Conservation (phyloP, 495 filamentous ascomycete species). For the Sporormia fimetaria region DNA sequence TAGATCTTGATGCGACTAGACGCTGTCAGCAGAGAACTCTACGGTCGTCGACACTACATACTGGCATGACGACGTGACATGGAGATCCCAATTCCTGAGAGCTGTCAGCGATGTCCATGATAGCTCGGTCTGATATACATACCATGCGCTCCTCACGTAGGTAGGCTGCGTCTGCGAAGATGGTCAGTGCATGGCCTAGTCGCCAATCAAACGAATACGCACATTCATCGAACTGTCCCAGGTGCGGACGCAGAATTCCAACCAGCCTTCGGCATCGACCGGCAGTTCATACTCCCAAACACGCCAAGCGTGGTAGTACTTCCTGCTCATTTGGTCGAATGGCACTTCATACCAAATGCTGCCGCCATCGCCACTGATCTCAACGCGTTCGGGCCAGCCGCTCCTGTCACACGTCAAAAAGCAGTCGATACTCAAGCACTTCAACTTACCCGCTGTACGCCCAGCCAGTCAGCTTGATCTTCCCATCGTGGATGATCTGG, state of each 20-base stretch:
- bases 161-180: conserved; percentile 35
- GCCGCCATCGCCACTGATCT: conserved; percentile 47
- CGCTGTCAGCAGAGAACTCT: not conserved
- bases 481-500: conserved; percentile 43
- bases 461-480: conserved; percentile 44
- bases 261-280: conserved; percentile 48
- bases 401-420: too few species aligned
- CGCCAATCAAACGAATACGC: conserved; percentile 2
- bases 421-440: too few species aligned
- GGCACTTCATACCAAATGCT: conserved; percentile 48
- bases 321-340: conserved; percentile 39
- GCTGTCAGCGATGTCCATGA: conserved; percentile 5
- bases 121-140: not conserved
- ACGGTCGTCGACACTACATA: not conserved
- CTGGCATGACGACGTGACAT: conserved; percentile 55
- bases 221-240: conserved; percentile 48
- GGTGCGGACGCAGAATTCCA: conserved; percentile 45
- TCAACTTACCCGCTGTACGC: conserved; percentile 52
- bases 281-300: conserved; percentile 44
- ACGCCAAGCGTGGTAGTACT: conserved; percentile 46
- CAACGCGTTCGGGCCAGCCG: conserved; percentile 49
- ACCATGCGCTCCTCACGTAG: conserved; percentile 34
- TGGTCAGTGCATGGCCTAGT: not conserved
- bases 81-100: conserved; percentile 48
- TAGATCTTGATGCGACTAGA: conserved; percentile 46